Evolutionary conservation across 139 green algal species (phyloP).

Genomic region (Mesostigma viride): DNA sequence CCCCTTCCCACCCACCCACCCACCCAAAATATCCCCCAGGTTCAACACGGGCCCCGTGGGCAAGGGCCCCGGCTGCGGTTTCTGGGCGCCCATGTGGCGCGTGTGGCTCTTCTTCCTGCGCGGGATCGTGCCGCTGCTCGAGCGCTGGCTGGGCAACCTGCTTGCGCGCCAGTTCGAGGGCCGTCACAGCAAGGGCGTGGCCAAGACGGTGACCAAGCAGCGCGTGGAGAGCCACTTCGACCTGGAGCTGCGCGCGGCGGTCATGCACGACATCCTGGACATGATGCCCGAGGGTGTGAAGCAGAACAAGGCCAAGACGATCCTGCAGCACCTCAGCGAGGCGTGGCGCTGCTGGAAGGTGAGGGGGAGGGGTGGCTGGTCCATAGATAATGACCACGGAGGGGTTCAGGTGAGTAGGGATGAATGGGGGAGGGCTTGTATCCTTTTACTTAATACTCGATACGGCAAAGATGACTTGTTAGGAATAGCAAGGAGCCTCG

Average conservation of each 20-base stretch:
- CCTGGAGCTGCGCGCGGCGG: slow-evolving; percentile 90
- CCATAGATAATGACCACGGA: too few species aligned
- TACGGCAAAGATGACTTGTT: too few species aligned
- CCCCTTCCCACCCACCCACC: too few species aligned
- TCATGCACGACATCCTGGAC: slow-evolving; percentile 99
- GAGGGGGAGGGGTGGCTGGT: too few species aligned
- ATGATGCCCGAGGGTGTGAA: slow-evolving; percentile 96
- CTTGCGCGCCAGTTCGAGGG: slow-evolving; percentile 98
- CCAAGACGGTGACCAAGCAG: slow-evolving; percentile 98
- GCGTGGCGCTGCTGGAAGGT: slow-evolving; percentile 93
- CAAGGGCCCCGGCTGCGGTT: slow-evolving; percentile 95
- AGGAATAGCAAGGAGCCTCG: too few species aligned
- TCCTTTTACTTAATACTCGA: too few species aligned
- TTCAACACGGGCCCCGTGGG: slow-evolving; percentile 96
- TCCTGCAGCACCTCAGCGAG: slow-evolving; percentile 97
- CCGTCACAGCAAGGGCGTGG: slow-evolving; percentile 83
- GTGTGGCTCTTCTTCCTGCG: slow-evolving; percentile 99
- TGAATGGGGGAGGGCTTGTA: too few species aligned
- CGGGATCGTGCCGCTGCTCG: slow-evolving; percentile 91
- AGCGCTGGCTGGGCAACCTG: slow-evolving; percentile 98
- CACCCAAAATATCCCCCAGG: slow-evolving; percentile 98
- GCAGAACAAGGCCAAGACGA: slow-evolving; percentile 89
- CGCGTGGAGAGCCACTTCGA: slow-evolving; percentile 97
- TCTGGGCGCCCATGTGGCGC: slow-evolving; percentile 98
- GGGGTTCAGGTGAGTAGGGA: too few species aligned